Evolutionary conservation across 148 eudicot genomes (phyloP), one percentile per base, ranked within the genome.

Genomic region (Cornus controversa): DNA sequence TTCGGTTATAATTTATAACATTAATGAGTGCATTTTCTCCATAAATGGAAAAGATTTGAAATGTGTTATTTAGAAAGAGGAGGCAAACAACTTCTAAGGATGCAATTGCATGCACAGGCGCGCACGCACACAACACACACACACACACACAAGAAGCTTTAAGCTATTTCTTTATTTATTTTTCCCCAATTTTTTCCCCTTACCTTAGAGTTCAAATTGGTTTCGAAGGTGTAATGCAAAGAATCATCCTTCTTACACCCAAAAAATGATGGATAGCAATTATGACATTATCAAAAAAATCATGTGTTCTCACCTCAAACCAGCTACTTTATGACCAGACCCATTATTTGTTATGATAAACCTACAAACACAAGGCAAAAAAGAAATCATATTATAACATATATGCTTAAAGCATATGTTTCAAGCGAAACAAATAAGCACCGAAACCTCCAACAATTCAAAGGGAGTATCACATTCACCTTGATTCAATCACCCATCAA

Each of bases 321-420:
- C 97, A 75, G 79, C 77, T 63, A 89, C 96, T 47, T 70, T 84
- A 79, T 95, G 97, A 73, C 98, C 98, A 47, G 97, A 89, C 75
- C 96, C 96, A 66, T 91, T 90, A 80, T 91, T 91, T 68, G 97
- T 93, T 74, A 95, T 84, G n/a, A 95, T 95, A 81, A 95, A 95
- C 82, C 98, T 94, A 85, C 70, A 81, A 65, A 71, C 69, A 27
- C 24, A 73, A 9, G 37, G 23, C 29, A 74, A 60, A 58, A 25
- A 66, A 18, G 27, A 5, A 40, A 31, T 40, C 4, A 66, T 16
- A 62, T 24, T 67, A 11, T 6, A 40, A 4, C 45, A 27, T 50
- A 50, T 11, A 50, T 50, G 57, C 57, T 50, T 13, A n/a, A n/a
- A n/a, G n/a, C n/a, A n/a, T n/a, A n/a, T n/a, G n/a, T n/a, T n/a